A percentile compares a stretch with the other conserved stretches of the same genome.
phyloP scores from a whole-genome alignment of 1,284 basidiomycete genomes.

The Uromyces viciae-fabae region DNA sequence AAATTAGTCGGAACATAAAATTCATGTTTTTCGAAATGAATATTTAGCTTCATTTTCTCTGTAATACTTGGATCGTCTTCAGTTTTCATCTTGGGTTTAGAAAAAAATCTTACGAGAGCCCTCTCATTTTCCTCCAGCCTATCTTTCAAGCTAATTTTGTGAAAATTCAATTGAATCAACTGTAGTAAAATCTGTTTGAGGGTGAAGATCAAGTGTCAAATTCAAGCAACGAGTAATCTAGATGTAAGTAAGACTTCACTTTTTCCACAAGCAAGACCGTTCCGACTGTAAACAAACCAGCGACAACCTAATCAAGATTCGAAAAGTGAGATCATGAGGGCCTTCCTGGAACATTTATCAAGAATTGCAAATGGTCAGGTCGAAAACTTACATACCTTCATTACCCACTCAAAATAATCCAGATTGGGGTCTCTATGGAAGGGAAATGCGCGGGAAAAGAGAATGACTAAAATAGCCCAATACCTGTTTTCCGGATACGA shows the following conservation, averaged over 20 bases:
- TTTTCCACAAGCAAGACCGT: constrained; percentile 68
- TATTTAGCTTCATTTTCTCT: background rate
- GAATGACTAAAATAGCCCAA: constrained; percentile 23
- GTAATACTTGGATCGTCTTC: background rate
- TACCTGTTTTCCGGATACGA: background rate
- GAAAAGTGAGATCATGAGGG: background rate
- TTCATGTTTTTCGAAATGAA: background rate
- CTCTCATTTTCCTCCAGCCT: constrained; percentile 26
- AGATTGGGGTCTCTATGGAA: background rate
- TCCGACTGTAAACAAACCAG: constrained; percentile 64
- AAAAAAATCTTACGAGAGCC: constrained; percentile 19
- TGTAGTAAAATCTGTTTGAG: constrained; percentile 22
- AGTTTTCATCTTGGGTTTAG: background rate
- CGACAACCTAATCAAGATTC: background rate
- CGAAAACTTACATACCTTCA: constrained; percentile 18
- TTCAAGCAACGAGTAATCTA: background rate
- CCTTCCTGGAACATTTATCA: background rate
- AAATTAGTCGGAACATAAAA: background rate
- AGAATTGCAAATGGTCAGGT: background rate
- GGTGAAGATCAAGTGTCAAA: background rate
- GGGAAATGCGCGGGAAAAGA: constrained; percentile 5
- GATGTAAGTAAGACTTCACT: constrained; percentile 50
- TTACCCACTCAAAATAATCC: constrained; percentile 23
- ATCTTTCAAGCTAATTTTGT: constrained; percentile 29
- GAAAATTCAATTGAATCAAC: constrained; percentile 34